Evolutionary conservation across 352 stramenopile genomes (phyloP).

Genomic region (Pythium plurisporium): DNA sequence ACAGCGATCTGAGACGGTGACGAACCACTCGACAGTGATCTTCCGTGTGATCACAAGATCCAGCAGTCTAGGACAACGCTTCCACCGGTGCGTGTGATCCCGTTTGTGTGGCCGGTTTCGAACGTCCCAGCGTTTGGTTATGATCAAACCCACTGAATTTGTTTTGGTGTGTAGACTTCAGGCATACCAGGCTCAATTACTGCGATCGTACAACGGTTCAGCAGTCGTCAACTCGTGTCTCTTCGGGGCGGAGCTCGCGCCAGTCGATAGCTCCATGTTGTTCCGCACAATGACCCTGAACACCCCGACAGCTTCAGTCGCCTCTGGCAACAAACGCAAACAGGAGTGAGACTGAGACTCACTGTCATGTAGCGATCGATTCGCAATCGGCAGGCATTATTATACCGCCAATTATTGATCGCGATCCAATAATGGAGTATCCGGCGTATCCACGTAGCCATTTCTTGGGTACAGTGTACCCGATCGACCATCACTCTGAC

Average conservation of each 20-base stretch:
- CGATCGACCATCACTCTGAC: background rate
- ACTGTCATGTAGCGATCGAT: no score
- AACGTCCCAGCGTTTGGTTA: background rate
- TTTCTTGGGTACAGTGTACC: background rate
- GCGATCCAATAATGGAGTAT: background rate
- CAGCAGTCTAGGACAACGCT: conserved; percentile 2
- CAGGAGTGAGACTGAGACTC: conserved; percentile 7
- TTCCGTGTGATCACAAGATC: conserved; percentile 9
- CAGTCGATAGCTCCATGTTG: conserved; percentile 7
- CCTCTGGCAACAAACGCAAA: conserved; percentile 1
- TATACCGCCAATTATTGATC: background rate
- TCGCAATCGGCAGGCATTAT: no score
- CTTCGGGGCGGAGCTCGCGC: conserved; percentile 8
- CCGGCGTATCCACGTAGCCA: background rate
- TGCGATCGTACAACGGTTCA: conserved; percentile 5
- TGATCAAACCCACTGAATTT: background rate
- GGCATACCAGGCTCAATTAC: conserved; percentile 10
- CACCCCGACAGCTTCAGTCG: background rate
- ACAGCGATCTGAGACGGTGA: background rate
- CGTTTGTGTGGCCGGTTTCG: no score
- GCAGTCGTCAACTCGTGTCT: conserved; percentile 19
- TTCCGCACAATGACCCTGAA: background rate
- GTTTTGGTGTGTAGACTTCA: conserved; percentile 3
- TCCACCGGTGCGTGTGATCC: conserved; percentile 6
- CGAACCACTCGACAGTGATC: background rate